Conservation (phyloP, 2,329 filamentous ascomycete species). For the Fusarium dlaminii region DNA sequence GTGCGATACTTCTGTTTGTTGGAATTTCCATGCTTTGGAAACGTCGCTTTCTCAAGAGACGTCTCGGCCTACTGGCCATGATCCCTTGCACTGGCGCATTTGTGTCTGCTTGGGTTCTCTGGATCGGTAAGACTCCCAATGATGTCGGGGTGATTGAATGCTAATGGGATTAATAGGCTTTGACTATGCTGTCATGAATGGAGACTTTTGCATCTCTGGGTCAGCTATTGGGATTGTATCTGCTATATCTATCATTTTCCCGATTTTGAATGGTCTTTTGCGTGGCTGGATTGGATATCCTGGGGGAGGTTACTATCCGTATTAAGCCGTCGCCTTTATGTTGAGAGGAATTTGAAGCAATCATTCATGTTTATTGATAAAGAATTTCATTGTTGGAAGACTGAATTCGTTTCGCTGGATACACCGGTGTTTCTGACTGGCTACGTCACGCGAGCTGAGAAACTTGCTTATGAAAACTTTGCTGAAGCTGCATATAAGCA, state of each 20-base stretch:
- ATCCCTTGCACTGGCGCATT: neutral
- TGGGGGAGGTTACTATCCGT: neutral
- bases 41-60: neutral
- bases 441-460: neutral
- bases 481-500: neutral
- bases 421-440: neutral
- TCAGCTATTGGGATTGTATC: neutral
- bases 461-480: neutral
- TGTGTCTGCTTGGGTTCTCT: neutral
- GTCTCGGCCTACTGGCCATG: neutral
- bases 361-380: fast-evolving
- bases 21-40: neutral
- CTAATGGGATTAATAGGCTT: neutral
- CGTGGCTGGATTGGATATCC: neutral
- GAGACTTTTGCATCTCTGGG: neutral
- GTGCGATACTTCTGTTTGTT: neutral
- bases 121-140: neutral
- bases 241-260: neutral
- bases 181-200: neutral
- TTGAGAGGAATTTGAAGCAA: fast-evolving
- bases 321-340: neutral
- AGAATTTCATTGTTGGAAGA: fast-evolving
- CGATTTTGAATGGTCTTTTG: neutral
- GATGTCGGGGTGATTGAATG: fast-evolving
- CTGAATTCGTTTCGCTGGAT: too few species aligned